These are phyloP conservation scores for Lignosus rhinocerotis DNA, from an alignment of 1,284 basidiomycete species.

Conservation along the genomic window DNA sequence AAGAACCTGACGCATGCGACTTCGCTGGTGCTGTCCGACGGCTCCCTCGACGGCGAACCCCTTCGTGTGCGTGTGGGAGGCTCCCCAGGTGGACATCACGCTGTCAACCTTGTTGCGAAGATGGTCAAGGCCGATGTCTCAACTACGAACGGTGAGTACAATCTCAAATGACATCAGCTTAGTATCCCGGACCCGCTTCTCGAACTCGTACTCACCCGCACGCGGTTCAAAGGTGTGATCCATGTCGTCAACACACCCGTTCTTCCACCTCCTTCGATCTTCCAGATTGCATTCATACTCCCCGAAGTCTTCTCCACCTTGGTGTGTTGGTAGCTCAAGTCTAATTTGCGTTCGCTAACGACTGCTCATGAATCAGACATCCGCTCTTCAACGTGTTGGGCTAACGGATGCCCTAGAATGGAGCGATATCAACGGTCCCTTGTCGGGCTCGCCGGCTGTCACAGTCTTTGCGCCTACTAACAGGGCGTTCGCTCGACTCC, in stretches of 20 bases:
- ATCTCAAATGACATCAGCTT: background rate
- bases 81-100: constrained; percentile 33
- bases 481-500: constrained; percentile 60
- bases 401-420: constrained; percentile 50
- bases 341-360: background rate
- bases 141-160: constrained; percentile 54
- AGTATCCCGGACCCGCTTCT: background rate
- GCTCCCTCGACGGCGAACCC: constrained; percentile 52
- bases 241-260: constrained; percentile 65
- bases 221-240: constrained; percentile 43
- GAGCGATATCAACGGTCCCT: constrained; percentile 38
- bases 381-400: constrained; percentile 56
- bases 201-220: background rate
- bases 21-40: constrained; percentile 50
- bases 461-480: constrained; percentile 72
- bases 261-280: constrained; percentile 60
- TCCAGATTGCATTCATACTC: constrained; percentile 58
- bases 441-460: constrained; percentile 51
- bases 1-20: constrained; percentile 65
- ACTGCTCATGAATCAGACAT: constrained; percentile 42
- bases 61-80: constrained; percentile 52
- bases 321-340: constrained; percentile 34
- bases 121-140: constrained; percentile 45
- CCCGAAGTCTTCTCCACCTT: constrained; percentile 57
- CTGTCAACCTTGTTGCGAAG: constrained; percentile 59